These are phyloP conservation scores for Colletotrichum abscissum DNA, from an alignment of 2,329 filamentous ascomycete species.

Conservation along the genomic window DNA sequence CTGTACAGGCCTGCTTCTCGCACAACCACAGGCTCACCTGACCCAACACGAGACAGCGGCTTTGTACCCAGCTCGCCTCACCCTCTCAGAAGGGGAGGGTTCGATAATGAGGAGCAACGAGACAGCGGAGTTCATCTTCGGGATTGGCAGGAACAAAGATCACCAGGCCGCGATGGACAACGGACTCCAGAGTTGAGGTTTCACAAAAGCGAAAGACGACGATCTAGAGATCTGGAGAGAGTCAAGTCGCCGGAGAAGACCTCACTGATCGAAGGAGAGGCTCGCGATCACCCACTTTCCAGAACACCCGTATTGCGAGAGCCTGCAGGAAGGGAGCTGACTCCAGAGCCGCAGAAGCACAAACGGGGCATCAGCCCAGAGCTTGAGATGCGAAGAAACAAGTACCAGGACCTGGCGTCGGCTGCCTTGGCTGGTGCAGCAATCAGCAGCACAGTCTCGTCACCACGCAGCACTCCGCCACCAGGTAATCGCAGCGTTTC, in stretches of 20 bases:
- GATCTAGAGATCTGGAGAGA: conserved; percentile 26
- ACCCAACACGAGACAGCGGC: conserved; percentile 62
- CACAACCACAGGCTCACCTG: conserved; percentile 41
- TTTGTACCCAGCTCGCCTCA: conserved; percentile 59
- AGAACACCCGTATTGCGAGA: conserved; percentile 54
- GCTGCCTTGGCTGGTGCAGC: conserved; percentile 43
- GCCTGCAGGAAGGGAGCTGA: conserved; percentile 47
- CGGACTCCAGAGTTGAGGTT: conserved; percentile 29
- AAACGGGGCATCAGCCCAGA: conserved; percentile 37
- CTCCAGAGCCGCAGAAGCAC: conserved; percentile 57
- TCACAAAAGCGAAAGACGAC: conserved; percentile 38
- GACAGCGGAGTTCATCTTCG: conserved; percentile 69
- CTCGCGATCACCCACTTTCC: conserved; percentile 44
- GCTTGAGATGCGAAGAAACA: conserved; percentile 37
- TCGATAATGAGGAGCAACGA: conserved; percentile 51
- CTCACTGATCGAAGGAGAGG: conserved; percentile 31
- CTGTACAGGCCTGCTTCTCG: conserved; percentile 32
- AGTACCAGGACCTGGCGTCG: conserved; percentile 43
- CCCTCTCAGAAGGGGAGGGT: conserved; percentile 47
- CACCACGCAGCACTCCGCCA: conserved; percentile 28
- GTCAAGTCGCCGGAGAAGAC: conserved; percentile 39
- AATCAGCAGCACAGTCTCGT: conserved; percentile 13
- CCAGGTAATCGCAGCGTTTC: conserved; percentile 49
- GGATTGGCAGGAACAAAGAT: conserved; percentile 53
- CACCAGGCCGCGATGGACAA: conserved; percentile 38